phyloP scores from a whole-genome alignment of 441 rosid genomes.

The Brassica hybrid region DNA sequence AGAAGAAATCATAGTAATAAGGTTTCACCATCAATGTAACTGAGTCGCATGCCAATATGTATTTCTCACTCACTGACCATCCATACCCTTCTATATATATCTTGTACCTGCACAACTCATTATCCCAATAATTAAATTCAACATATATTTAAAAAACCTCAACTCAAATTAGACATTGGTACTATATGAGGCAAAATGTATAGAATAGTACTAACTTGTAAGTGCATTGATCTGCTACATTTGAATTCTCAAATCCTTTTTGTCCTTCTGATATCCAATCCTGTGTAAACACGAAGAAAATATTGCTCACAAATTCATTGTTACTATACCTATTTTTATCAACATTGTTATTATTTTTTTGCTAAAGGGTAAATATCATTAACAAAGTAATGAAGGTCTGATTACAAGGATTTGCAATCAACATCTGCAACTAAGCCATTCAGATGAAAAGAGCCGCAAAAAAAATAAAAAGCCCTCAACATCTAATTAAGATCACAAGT shows the following conservation, averaged over 20 bases:
- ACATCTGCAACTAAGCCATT: too few relatives aligned
- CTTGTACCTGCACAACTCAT: slow-evolving; percentile 56
- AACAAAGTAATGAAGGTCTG: too few relatives aligned
- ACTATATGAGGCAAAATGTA: background rate
- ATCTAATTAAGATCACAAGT: too few relatives aligned
- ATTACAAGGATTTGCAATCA: too few relatives aligned
- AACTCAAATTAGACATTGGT: background rate
- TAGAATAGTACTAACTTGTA: slow-evolving; percentile 51
- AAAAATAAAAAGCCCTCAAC: too few relatives aligned
- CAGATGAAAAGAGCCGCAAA: too few relatives aligned
- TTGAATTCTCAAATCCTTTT: slow-evolving; percentile 66
- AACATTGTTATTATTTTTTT: background rate
- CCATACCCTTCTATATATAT: slow-evolving; percentile 82
- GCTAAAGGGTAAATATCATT: too few relatives aligned
- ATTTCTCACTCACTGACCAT: slow-evolving; percentile 95
- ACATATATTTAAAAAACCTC: background rate
- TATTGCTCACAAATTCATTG: background rate
- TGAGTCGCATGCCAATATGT: slow-evolving; percentile 79
- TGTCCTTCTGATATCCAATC: slow-evolving; percentile 73
- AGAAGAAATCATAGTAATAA: slow-evolving; percentile 70
- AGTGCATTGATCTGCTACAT: slow-evolving; percentile 68
- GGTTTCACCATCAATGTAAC: slow-evolving; percentile 65
- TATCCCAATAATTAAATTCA: background rate
- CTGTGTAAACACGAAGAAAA: slow-evolving; percentile 39
- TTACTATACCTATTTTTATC: background rate